Percentiles rank a stretch among this genome's conserved stretches.
These are phyloP conservation scores for Podila epigama DNA, from an alignment of 192 early-diverging fungal genomes.

Conservation along the genomic window DNA sequence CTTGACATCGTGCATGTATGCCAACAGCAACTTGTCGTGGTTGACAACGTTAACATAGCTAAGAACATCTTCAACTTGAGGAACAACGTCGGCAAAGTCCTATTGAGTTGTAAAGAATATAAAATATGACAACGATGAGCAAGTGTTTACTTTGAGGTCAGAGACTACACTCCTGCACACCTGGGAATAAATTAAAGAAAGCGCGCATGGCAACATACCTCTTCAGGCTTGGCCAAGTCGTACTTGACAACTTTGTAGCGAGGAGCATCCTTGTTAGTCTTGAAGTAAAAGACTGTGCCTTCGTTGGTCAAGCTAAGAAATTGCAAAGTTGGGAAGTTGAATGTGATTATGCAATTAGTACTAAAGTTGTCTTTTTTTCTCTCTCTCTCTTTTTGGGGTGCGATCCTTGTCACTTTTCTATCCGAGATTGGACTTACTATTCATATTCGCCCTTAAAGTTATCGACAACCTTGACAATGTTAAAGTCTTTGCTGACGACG, in stretches of 20 bases:
- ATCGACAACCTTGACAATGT: slow-evolving; percentile 59
- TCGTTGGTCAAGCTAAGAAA: slow-evolving; percentile 67
- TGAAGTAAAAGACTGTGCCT: slow-evolving; percentile 65
- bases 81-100: slow-evolving; percentile 68
- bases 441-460: slow-evolving; percentile 59
- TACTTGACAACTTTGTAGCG: slow-evolving; percentile 66
- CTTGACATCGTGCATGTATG: slow-evolving; percentile 72
- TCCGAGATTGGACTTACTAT: no score
- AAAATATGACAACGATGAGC: neutral
- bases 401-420: no score
- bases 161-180: neutral
- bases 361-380: no score
- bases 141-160: neutral
- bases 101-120: neutral
- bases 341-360: no score
- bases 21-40: slow-evolving; percentile 63
- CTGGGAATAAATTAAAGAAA: neutral
- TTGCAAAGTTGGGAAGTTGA: no score
- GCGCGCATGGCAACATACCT: slow-evolving; percentile 20
- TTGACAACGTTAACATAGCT: slow-evolving; percentile 50
- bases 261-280: slow-evolving; percentile 68
- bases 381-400: no score
- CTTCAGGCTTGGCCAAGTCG: slow-evolving; percentile 62
- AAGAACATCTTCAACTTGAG: slow-evolving; percentile 62
- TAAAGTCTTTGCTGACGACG: slow-evolving; percentile 14